phyloP scores from a whole-genome alignment of 805 yeast genomes.

The Starmera caribaea region DNA sequence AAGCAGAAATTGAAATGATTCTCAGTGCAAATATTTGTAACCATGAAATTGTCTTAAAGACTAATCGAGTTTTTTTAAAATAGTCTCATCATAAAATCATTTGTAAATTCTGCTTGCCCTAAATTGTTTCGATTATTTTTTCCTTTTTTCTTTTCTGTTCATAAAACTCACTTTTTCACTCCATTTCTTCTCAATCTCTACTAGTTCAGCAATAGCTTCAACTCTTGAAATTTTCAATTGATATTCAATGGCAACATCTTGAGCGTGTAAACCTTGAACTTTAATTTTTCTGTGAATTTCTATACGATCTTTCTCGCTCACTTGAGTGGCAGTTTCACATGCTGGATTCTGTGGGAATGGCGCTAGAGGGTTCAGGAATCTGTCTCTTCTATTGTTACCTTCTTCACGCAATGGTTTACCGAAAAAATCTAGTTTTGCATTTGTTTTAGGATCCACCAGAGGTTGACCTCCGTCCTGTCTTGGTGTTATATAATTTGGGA shows the following conservation, averaged over 20 bases:
- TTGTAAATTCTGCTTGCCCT: neutral
- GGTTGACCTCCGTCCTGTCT: slow-evolving; percentile 34
- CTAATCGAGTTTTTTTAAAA: slow-evolving; percentile 48
- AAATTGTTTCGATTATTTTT: too few species aligned
- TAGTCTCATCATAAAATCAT: slow-evolving; percentile 34
- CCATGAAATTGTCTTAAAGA: slow-evolving; percentile 61
- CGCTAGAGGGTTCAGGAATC: slow-evolving; percentile 26
- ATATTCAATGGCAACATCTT: slow-evolving; percentile 66
- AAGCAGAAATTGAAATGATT: neutral
- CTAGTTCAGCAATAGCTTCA: slow-evolving; percentile 75
- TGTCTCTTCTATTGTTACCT: slow-evolving; percentile 2
- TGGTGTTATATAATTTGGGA: slow-evolving; percentile 64
- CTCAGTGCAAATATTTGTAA: slow-evolving; percentile 32
- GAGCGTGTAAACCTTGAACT: slow-evolving; percentile 45
- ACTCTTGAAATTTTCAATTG: slow-evolving; percentile 79
- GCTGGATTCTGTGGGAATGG: slow-evolving; percentile 78
- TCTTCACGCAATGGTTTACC: slow-evolving; percentile 8
- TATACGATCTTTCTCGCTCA: slow-evolving; percentile 50
- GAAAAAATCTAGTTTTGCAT: slow-evolving; percentile 18
- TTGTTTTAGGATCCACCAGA: slow-evolving; percentile 23
- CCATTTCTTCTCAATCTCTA: slow-evolving; percentile 56
- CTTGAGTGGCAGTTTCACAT: slow-evolving; percentile 56
- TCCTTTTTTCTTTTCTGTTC: too few species aligned
- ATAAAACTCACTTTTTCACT: slow-evolving; percentile 53
- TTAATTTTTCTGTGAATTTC: slow-evolving; percentile 49